Percentiles rank a stretch among this genome's conserved stretches.
These are phyloP conservation scores for Xylaria flabelliformis DNA, from an alignment of 495 filamentous ascomycete genomes.

Conservation along the genomic window DNA sequence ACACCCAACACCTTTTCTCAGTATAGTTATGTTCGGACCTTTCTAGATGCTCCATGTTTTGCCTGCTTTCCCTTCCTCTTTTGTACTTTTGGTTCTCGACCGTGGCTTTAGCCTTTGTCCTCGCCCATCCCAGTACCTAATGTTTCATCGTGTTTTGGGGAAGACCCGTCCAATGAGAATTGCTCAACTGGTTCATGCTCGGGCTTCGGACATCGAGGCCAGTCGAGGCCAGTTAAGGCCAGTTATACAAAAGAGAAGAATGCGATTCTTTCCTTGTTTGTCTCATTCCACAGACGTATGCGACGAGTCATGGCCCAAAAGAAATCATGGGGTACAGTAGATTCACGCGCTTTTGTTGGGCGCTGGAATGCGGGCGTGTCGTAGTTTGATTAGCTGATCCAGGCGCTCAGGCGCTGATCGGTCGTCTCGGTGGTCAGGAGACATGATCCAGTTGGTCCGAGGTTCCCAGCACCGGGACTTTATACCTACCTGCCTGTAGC, in stretches of 20 bases:
- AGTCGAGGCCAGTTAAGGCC: not conserved
- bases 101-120: not conserved
- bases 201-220: slow-evolving; percentile 13
- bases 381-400: slow-evolving; percentile 29
- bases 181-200: not conserved
- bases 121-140: slow-evolving; percentile 5
- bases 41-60: not conserved
- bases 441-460: slow-evolving; percentile 3
- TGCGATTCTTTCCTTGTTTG: slow-evolving; percentile 3
- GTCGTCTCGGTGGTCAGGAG: slow-evolving; percentile 21
- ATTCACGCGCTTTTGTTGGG: slow-evolving; percentile 1
- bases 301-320: slow-evolving; percentile 9
- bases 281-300: slow-evolving; percentile 13
- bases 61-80: not conserved
- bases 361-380: slow-evolving; percentile 27
- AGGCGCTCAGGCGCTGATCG: slow-evolving; percentile 21
- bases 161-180: not conserved
- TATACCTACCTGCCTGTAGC: not conserved
- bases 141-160: not conserved
- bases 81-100: not conserved
- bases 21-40: not conserved
- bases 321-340: slow-evolving; percentile 22
- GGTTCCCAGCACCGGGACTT: not conserved
- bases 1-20: not conserved
- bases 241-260: slow-evolving; percentile 6